A percentile compares a stretch with the other conserved stretches of the same genome.
phyloP scores from a whole-genome alignment of 192 early-diverging fungal genomes.

The Rhizoclosmatium sp. region DNA sequence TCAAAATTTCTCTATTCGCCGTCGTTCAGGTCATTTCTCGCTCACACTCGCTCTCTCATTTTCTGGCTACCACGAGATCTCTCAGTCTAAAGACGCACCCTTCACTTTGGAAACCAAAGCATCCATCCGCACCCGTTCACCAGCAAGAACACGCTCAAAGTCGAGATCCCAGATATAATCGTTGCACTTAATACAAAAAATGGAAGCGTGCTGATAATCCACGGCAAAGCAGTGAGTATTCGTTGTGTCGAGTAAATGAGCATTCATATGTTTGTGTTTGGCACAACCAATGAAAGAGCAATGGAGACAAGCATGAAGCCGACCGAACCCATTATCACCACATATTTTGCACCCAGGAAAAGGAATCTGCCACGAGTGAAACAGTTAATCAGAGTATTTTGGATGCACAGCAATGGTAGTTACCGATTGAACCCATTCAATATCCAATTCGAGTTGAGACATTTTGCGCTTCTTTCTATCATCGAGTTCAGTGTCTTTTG shows the following conservation, averaged over 20 bases:
- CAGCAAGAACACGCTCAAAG: conserved; percentile 59
- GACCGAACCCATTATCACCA: conserved; percentile 16
- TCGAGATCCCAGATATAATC: conserved; percentile 88
- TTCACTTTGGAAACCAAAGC: conserved; percentile 55
- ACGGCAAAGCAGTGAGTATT: conserved; percentile 59
- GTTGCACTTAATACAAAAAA: conserved; percentile 80
- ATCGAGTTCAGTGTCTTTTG: background rate
- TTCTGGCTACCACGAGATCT: background rate
- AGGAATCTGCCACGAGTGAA: conserved; percentile 12
- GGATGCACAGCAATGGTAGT: background rate
- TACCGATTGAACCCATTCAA: conserved; percentile 29
- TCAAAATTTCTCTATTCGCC: too few species aligned
- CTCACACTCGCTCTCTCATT: background rate
- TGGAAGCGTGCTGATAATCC: conserved; percentile 70
- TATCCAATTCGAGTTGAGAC: conserved; percentile 27
- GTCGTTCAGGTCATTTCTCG: too few species aligned
- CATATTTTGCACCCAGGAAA: conserved; percentile 50
- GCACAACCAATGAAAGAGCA: conserved; percentile 86
- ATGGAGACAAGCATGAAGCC: conserved; percentile 82
- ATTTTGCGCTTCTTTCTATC: conserved; percentile 15
- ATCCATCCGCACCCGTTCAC: conserved; percentile 54
- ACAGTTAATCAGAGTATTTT: background rate
- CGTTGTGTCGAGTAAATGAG: conserved; percentile 53
- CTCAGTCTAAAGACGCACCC: conserved; percentile 32
- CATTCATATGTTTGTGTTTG: conserved; percentile 62